Evolutionary conservation across 169 alveolate genomes (phyloP).

Genomic region (Plasmodium gallinaceum): DNA sequence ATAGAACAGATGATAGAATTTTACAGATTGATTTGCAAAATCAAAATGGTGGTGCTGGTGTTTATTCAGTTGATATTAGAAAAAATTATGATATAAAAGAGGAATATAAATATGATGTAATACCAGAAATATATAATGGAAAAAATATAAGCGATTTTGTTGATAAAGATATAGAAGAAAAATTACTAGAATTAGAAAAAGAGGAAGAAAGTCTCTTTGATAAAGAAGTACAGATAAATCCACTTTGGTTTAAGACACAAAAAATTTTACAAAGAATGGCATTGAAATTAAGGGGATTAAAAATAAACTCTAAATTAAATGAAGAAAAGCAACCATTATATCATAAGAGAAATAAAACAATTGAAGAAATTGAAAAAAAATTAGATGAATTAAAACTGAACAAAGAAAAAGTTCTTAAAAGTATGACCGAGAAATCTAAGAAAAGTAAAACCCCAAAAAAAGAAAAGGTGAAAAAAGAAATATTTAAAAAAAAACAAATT

Average conservation of each 20-base stretch:
- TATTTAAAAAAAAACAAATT: conserved; percentile 40
- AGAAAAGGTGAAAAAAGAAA: conserved; percentile 37
- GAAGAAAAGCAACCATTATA: conserved; percentile 53
- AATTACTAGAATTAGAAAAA: conserved; percentile 95
- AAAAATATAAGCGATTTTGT: conserved; percentile 97
- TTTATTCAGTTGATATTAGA: conserved; percentile 93
- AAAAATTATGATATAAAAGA: conserved; percentile 81
- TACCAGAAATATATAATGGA: conserved; percentile 98
- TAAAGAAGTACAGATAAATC: conserved; percentile 85
- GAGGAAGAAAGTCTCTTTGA: conserved; percentile 95
- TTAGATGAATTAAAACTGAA: conserved; percentile 25
- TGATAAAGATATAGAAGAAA: conserved; percentile 96
- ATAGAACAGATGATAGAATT: conserved; percentile 77
- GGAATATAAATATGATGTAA: conserved; percentile 96
- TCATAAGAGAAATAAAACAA: conserved; percentile 62
- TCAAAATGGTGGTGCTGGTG: conserved; percentile 99
- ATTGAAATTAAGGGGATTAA: conserved; percentile 33
- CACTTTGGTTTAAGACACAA: conserved; percentile 75
- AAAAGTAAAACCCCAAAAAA: neutral
- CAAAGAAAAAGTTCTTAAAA: conserved; percentile 27
- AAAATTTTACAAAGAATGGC: conserved; percentile 60
- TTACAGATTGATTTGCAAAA: conserved; percentile 90
- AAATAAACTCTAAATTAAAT: conserved; percentile 39
- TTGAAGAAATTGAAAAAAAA: conserved; percentile 61
- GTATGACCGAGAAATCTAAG: conserved; percentile 45